Base-by-base conservation (phyloP, 768 basidiomycete species). In the Podaxis mareebaensis region DNA sequence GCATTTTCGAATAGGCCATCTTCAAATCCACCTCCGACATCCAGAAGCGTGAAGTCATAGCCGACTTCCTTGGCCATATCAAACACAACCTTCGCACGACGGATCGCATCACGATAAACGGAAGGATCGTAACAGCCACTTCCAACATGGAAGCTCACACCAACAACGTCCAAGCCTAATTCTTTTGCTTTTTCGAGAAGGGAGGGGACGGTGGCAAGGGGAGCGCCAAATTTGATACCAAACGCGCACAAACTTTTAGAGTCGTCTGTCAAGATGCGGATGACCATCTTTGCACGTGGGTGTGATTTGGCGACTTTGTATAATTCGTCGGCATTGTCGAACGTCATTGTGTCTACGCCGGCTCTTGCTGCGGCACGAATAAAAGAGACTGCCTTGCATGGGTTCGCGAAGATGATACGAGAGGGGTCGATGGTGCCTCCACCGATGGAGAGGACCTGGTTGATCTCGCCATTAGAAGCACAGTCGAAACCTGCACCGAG, bases 211-310 rank as follows among this genome's bases (percentile, higher is more conserved):
- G 87, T 82, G 26, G 78, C 81, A 52, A 99, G 82, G 1, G 95
- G 87, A 0, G 96, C 96, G n/a, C 97, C 97, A 67, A 95, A 99
- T 76, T 99, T 99, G 75, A 93, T 85, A 4, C 95, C 95, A 54
- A 99, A 88, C 17, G 92, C 89, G 51, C 96, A 99, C 13, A 98
- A 78, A 63, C 90, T 92, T 78, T 94, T 97, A 49, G 92, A 93
- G 76, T 99, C 97, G 77, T 99, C 97, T n/a, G 96, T 95, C 53
- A 99, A 82, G 74, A 99, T 99, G 67, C 97, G 93, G 40, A 99
- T 77, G 68, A 99, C 88, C 53, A 97, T 85, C 76, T 93, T 89
- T 8, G 97, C 96, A 36, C 75, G 69, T 0, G 95, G 93, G 73
- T 95, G 88, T 4, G 82, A 77, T 38, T 90, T 88, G 17, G 91